Evolutionary conservation across 2,329 filamentous ascomycete genomes (phyloP).

Genomic region (Diatrype stigma): DNA sequence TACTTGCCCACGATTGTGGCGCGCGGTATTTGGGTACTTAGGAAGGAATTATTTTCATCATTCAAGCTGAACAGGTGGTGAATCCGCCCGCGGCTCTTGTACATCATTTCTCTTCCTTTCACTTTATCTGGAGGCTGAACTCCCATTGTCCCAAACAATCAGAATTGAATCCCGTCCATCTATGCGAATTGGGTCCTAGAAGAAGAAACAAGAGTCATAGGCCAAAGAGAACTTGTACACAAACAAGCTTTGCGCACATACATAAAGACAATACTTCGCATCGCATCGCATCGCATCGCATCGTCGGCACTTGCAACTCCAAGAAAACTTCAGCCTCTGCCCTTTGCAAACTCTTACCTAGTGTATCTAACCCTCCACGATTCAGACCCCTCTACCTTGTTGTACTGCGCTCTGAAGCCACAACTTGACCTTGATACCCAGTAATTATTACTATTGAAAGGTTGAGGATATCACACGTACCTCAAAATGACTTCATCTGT

Average conservation of each 20-base stretch:
- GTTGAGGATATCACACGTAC: conserved; percentile 12
- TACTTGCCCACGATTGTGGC: background rate
- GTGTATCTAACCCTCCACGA: conserved; percentile 4
- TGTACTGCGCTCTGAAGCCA: background rate
- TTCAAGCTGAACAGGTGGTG: conserved; percentile 24
- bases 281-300: no score
- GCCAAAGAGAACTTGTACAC: conserved; percentile 8
- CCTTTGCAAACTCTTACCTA: background rate
- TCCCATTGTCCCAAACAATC: conserved; percentile 29
- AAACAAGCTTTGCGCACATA: conserved; percentile 5
- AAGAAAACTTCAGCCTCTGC: conserved; percentile 11
- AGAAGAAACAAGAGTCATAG: conserved; percentile 17
- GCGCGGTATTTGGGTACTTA: background rate
- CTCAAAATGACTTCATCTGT: conserved; percentile 87
- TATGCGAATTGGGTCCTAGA: conserved; percentile 28
- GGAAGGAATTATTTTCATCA: conserved; percentile 13
- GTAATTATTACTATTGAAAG: conserved; percentile 12
- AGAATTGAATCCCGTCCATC: conserved; percentile 32
- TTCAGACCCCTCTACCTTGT: background rate
- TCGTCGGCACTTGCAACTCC: conserved; percentile 16
- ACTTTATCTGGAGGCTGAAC: conserved; percentile 22
- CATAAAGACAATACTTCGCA: no score
- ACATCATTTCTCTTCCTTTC: conserved; percentile 27
- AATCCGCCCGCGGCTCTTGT: conserved; percentile 29
- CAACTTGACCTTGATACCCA: background rate